Evolutionary conservation across 106 monocot species (phyloP), one percentile per base, ranked within the genome.

Genomic region (Phalaenopsis equestris): DNA sequence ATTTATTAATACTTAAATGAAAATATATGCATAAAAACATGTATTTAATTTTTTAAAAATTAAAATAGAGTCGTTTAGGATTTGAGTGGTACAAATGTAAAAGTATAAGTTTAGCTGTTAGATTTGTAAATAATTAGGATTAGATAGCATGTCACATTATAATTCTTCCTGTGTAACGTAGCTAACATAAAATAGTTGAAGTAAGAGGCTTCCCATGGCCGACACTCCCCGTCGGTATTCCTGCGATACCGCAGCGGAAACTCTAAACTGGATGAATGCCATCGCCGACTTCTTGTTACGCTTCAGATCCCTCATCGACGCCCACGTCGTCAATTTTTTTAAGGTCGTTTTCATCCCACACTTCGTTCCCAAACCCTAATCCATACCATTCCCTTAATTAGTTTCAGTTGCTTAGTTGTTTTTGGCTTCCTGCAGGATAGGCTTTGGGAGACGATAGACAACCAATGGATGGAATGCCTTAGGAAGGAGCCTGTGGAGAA

Each of bases 241-340:
- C 42, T 93, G 87, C 85, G 79, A 86, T 19, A 79, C 88, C 10
- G 88, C 91, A 8, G 57, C 79, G 24, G 75, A 87, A 73, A 93
- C 96, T 21, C 81, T 85, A 64, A 87, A 93, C 74, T 96, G 96
- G 96, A 93, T 96, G 88, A 86, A 67, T 64, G 90, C 96, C 72
- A 93, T 96, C 58, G 81, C 87, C 52, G 84, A 80, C 41, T 91
- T 96, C 78, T 81, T 96, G 81, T 58, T 61, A 19, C 86, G 79
- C 11, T 88, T 82, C 86, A 87, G 74, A 67, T 84, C 83, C 39
- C 80, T 96, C 45, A 73, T 91, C 73, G 96, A 96, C 23, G 84
- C 96, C 61, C 96, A 96, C 84, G 96, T 96, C 82, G 90, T 91
- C 85, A 96, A 96, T 84, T 93, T 96, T 91, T 96, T 96, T 88